Percentiles rank a stretch among this genome's conserved stretches.
Evolutionary conservation across 371 early-diverging fungal genomes (phyloP).

Genomic region (Polyrhizophydium stewartii): DNA sequence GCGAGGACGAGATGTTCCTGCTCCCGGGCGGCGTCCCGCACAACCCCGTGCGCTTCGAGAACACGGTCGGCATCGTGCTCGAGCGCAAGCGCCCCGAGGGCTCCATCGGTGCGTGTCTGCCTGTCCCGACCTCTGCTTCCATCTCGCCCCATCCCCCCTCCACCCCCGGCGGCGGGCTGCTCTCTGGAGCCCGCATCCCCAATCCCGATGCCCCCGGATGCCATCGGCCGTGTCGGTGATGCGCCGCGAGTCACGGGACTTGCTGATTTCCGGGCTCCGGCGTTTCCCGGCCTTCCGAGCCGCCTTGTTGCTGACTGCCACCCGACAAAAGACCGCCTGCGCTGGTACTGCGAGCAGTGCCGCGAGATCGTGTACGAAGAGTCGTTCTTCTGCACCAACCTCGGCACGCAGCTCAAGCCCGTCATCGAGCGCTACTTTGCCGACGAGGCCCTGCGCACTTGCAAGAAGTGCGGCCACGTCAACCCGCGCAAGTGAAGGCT

Average conservation of each 20-base stretch:
- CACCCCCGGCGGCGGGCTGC: not conserved
- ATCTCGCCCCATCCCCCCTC: not conserved
- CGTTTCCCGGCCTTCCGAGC: not conserved
- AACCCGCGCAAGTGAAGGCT: slow-evolving; percentile 52
- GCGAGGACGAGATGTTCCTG: slow-evolving; percentile 93
- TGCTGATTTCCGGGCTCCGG: too few relatives aligned
- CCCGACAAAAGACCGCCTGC: slow-evolving; percentile 58
- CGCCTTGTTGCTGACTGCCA: not conserved
- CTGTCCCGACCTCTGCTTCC: not conserved
- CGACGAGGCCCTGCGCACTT: slow-evolving; percentile 63
- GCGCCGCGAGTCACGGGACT: too few relatives aligned
- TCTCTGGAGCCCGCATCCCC: too few relatives aligned
- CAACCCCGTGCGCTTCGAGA: slow-evolving; percentile 85
- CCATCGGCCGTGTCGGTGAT: too few relatives aligned
- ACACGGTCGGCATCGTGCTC: slow-evolving; percentile 93
- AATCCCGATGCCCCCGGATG: too few relatives aligned
- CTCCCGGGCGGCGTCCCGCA: slow-evolving; percentile 88
- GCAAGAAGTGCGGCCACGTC: slow-evolving; percentile 64
- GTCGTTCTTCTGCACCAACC: slow-evolving; percentile 80
- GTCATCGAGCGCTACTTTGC: slow-evolving; percentile 78
- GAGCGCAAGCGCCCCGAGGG: slow-evolving; percentile 78
- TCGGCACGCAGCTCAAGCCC: slow-evolving; percentile 87
- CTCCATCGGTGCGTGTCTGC: slow-evolving; percentile 51
- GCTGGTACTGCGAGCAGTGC: slow-evolving; percentile 95
- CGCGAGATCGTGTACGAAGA: slow-evolving; percentile 79